Percentiles rank a stretch among this genome's conserved stretches.
Evolutionary conservation across 176 grass and related monocot species (phyloP).

Genomic region (Rhipidocladum racemiflorum): DNA sequence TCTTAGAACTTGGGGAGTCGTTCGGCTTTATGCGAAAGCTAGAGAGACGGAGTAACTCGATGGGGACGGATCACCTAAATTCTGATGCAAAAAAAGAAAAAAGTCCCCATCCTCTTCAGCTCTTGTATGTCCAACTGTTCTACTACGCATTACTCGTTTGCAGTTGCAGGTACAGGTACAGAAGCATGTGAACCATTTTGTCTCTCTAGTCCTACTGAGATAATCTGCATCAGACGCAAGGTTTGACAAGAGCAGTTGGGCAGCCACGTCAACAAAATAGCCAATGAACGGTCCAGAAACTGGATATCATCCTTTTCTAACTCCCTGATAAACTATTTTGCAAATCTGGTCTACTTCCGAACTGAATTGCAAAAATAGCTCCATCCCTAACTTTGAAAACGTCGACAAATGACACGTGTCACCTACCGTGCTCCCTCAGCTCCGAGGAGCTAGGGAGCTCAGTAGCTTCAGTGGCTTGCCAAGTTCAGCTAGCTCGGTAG

Average conservation of each 20-base stretch:
- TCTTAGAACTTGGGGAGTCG: not conserved
- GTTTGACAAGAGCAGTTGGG: constrained; percentile 21
- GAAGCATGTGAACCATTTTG: constrained; percentile 23
- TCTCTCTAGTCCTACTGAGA: constrained; percentile 1
- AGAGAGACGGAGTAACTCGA: constrained; percentile 1
- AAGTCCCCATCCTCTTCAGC: not conserved
- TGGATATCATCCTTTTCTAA: too few species aligned
- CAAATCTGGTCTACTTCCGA: too few species aligned
- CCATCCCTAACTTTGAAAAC: too few species aligned
- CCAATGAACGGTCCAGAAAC: constrained; percentile 32
- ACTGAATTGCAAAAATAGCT: too few species aligned
- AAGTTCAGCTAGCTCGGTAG: too few species aligned
- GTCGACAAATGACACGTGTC: too few species aligned
- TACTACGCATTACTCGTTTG: not conserved
- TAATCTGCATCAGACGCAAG: not conserved
- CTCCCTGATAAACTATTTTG: too few species aligned
- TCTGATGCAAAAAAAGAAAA: not conserved
- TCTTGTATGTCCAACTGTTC: not conserved
- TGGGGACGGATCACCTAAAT: constrained; percentile 29
- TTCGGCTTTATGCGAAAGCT: constrained; percentile 21
- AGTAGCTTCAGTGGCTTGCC: too few species aligned
- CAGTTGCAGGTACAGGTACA: not conserved
- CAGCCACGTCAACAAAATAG: not conserved
- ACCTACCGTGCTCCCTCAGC: too few species aligned
- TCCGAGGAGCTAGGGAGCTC: too few species aligned